A percentile compares a stretch with the other conserved stretches of the same genome.
Evolutionary conservation across 805 yeast species (phyloP).

Genomic region (Zygosaccharomyces pseudorouxii): DNA sequence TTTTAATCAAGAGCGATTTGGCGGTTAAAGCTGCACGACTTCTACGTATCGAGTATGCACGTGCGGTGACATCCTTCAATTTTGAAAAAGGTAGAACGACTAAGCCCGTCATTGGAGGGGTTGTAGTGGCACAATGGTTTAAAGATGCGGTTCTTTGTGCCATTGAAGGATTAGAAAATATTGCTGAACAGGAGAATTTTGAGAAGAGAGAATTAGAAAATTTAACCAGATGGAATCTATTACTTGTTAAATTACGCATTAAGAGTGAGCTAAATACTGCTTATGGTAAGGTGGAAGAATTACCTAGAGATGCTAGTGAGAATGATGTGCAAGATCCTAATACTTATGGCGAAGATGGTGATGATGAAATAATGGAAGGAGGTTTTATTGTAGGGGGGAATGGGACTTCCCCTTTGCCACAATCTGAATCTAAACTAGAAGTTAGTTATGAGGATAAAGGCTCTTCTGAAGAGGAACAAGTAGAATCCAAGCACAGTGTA

Average conservation of each 20-base stretch:
- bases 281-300: conserved; percentile 40
- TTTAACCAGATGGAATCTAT: conserved; percentile 35
- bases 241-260: conserved; percentile 35
- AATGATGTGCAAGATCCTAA: neutral
- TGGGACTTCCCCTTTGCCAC: neutral
- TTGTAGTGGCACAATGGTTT: conserved; percentile 61
- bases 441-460: conserved; percentile 1
- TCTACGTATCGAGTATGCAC: conserved; percentile 72
- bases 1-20: conserved; percentile 48
- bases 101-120: conserved; percentile 67
- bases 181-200: conserved; percentile 37
- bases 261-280: conserved; percentile 39
- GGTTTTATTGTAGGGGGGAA: conserved; percentile 8
- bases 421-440: neutral
- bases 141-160: conserved; percentile 34
- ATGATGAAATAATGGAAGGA: conserved; percentile 13
- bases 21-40: conserved; percentile 68
- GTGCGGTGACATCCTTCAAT: conserved; percentile 84
- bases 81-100: conserved; percentile 49
- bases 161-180: conserved; percentile 29
- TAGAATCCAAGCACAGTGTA: neutral
- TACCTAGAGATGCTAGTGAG: neutral
- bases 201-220: conserved; percentile 46
- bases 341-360: conserved; percentile 1
- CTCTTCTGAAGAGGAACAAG: neutral